Base-by-base conservation (phyloP, 805 yeast genomes). In the Saturnispora galanensis region DNA sequence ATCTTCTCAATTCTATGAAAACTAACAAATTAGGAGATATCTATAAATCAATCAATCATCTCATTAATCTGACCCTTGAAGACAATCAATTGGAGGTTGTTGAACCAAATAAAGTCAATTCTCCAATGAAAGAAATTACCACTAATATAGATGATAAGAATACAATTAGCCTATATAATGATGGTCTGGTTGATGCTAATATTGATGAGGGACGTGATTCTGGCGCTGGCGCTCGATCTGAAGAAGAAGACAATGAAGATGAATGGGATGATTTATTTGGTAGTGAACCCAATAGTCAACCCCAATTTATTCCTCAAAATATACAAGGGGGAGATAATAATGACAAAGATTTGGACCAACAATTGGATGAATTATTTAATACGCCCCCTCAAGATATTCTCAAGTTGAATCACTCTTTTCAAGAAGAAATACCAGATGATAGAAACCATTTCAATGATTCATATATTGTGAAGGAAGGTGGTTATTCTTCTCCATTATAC, bases 401-500 rank as follows among this genome's bases (percentile, higher is more conserved):
- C 26, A 21, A 21, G 26, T 5, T 21, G 26, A 21, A 21, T 6
- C 26, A 21, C 26, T 21, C 26, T 21, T 21, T 21, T 21, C 26
- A 21, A 4, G 57, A 47, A 28, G 55, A 45, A 6, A 49, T 55
- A 10, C 53, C 48, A 5, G 55, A 50, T 4, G 38, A 47, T 11
- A 44, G 52, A 11, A 34, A 39, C 3, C 30, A 44, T 3, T 26
- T 15, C 2, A 13, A 9, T 10, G 21, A 18, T 33, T 30, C 41
- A 35, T 6, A 29, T 41, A 11, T 35, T 11, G 28, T 35, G 31
- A 17, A 33, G 6, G 21, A 41, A 40, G 21, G 41, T 17, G 35
- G 82, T 10, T 66, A 71, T 7, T 60, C 68, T 2, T 71, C 78
- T 2, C 80, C 80, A 0, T 61, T 74, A 18, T 83, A 83, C 52